Evolutionary conservation across 2,329 filamentous ascomycete genomes (phyloP).

Genomic region (Helminthosporium solani): DNA sequence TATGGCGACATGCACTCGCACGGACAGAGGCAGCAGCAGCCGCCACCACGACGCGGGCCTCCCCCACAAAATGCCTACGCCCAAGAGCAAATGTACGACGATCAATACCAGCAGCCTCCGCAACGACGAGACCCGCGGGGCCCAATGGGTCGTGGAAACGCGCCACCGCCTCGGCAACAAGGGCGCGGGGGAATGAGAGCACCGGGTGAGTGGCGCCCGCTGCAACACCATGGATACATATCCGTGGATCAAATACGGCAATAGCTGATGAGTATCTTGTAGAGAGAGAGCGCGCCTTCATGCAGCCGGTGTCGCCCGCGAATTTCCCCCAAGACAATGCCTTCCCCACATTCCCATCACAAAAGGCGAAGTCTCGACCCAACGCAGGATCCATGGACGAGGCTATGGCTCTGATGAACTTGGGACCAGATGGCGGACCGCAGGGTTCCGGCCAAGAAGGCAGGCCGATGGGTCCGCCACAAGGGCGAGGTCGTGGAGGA

Average conservation of each 20-base stretch:
- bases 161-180: constrained; percentile 22
- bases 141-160: constrained; percentile 25
- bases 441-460: constrained; percentile 6
- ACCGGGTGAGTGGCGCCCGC: constrained; percentile 25
- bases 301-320: constrained; percentile 30
- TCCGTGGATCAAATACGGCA: neutral
- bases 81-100: constrained; percentile 30
- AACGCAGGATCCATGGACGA: constrained; percentile 32
- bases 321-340: constrained; percentile 47
- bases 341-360: constrained; percentile 49
- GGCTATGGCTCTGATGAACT: constrained; percentile 39
- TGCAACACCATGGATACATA: too few species aligned
- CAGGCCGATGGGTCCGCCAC: constrained; percentile 19
- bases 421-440: constrained; percentile 21
- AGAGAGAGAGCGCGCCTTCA: constrained; percentile 34
- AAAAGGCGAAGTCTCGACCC: constrained; percentile 27
- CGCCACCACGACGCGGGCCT: constrained; percentile 12
- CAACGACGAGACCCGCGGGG: constrained; percentile 31
- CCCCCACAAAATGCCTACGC: constrained; percentile 25
- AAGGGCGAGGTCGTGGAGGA: constrained; percentile 20
- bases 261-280: constrained; percentile 6
- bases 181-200: constrained; percentile 28
- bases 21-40: too few species aligned
- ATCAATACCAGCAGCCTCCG: constrained; percentile 25
- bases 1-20: constrained; percentile 27